Evolutionary conservation across 768 basidiomycete genomes (phyloP).

Genomic region (Dendrothele bispora): DNA sequence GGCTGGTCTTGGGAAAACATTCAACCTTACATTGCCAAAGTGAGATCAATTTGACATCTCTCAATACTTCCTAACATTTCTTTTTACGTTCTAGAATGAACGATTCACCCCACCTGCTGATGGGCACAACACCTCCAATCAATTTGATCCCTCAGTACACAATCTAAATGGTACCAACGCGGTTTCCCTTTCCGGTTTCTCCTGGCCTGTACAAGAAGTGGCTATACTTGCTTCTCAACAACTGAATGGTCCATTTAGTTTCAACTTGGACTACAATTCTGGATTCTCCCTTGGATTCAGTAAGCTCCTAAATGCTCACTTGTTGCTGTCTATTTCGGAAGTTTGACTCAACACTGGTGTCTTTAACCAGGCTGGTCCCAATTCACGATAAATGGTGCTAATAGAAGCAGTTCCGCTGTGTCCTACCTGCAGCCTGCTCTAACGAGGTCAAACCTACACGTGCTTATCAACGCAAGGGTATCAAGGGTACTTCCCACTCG

Average conservation of each 20-base stretch:
- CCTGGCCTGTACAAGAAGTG: slow-evolving; percentile 26
- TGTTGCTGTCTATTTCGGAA: too few species aligned
- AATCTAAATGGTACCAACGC: slow-evolving; percentile 29
- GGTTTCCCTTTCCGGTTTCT: slow-evolving; percentile 32
- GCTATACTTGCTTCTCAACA: slow-evolving; percentile 31
- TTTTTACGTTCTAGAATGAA: slow-evolving; percentile 30
- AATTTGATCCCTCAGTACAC: slow-evolving; percentile 38
- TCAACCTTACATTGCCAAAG: slow-evolving; percentile 29
- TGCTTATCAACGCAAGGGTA: neutral
- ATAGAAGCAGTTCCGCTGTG: slow-evolving; percentile 20
- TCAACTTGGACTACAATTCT: slow-evolving; percentile 34
- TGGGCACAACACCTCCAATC: slow-evolving; percentile 33
- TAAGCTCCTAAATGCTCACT: too few species aligned
- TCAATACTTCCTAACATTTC: neutral
- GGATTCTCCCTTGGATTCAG: slow-evolving; percentile 34
- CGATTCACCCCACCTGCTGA: slow-evolving; percentile 34
- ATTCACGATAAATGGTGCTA: slow-evolving; percentile 17
- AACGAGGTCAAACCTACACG: slow-evolving; percentile 9
- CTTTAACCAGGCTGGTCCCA: slow-evolving; percentile 24
- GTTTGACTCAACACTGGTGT: too few species aligned
- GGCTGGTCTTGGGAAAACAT: slow-evolving; percentile 37
- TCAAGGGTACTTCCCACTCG: neutral
- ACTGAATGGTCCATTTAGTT: slow-evolving; percentile 34
- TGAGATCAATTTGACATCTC: neutral
- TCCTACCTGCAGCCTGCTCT: too few species aligned